phyloP scores from a whole-genome alignment of 2,329 filamentous ascomycete genomes.

The Moelleriella libera region DNA sequence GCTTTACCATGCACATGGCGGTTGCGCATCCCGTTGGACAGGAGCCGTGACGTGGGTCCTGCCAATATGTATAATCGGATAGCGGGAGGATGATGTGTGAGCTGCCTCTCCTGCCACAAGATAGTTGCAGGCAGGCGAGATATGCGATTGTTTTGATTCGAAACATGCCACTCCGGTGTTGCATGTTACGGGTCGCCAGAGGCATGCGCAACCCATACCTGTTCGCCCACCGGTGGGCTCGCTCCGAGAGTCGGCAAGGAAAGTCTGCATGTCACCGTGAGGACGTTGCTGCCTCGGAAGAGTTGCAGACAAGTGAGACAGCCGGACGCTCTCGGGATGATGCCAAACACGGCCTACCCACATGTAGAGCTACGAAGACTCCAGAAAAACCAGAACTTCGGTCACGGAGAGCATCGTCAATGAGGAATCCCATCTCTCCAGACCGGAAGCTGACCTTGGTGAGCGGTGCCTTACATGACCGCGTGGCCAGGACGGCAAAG shows the following conservation, averaged over 20 bases:
- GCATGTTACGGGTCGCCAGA: background rate
- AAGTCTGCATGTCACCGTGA: too few relatives aligned
- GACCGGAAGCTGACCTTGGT: conserved; percentile 6
- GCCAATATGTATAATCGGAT: background rate
- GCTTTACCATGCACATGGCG: background rate
- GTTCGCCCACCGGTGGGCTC: too few relatives aligned
- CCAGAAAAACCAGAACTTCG: conserved; percentile 1
- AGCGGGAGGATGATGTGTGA: conserved; percentile 2
- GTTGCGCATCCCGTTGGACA: background rate
- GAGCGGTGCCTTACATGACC: conserved; percentile 15
- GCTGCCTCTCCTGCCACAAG: background rate
- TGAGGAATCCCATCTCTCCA: background rate
- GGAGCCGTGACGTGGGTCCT: background rate
- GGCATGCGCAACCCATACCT: background rate
- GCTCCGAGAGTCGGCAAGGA: too few relatives aligned
- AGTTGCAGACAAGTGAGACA: too few relatives aligned
- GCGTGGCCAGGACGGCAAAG: conserved; percentile 10
- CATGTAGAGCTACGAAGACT: background rate
- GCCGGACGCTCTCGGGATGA: too few relatives aligned
- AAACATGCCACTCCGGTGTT: background rate
- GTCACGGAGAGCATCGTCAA: conserved; percentile 1
- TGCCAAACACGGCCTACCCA: background rate
- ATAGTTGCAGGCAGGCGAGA: background rate
- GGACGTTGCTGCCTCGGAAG: too few relatives aligned
- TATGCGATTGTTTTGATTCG: background rate